Percentiles rank a stretch among this genome's conserved stretches.
Conservation (phyloP, 805 yeast genomes). For the Ogataea minuta region DNA sequence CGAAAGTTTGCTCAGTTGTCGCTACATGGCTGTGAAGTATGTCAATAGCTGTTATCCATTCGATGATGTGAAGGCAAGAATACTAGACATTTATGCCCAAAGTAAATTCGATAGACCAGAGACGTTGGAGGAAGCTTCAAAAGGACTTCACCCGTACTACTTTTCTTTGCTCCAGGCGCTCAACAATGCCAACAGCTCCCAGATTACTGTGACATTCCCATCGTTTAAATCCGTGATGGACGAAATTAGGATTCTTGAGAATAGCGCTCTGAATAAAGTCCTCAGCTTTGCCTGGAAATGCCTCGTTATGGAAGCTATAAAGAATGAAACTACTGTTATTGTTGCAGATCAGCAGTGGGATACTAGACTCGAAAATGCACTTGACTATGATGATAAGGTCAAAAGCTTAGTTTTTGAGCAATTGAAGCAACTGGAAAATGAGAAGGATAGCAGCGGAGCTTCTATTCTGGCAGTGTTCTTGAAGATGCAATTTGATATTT, state of each 20-base stretch:
- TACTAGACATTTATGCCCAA: slow-evolving; percentile 62
- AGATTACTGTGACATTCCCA: slow-evolving; percentile 52
- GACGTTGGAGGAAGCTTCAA: slow-evolving; percentile 72
- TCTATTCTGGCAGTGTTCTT: slow-evolving; percentile 1
- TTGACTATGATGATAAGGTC: slow-evolving; percentile 59
- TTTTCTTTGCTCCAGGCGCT: slow-evolving; percentile 49
- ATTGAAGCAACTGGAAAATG: slow-evolving; percentile 8
- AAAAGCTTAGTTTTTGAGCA: slow-evolving; percentile 28
- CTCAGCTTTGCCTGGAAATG: slow-evolving; percentile 55
- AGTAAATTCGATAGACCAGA: slow-evolving; percentile 59
- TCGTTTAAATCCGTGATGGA: slow-evolving; percentile 41
- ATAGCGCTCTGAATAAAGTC: slow-evolving; percentile 35
- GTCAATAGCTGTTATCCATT: slow-evolving; percentile 65
- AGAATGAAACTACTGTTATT: slow-evolving; percentile 51
- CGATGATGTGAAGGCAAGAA: slow-evolving; percentile 62
- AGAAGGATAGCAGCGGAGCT: neutral
- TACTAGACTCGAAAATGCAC: slow-evolving; percentile 62
- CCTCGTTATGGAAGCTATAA: slow-evolving; percentile 62
- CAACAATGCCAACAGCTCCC: slow-evolving; percentile 6
- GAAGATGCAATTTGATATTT: slow-evolving; percentile 15
- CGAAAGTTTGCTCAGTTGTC: slow-evolving; percentile 41
- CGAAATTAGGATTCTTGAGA: slow-evolving; percentile 28
- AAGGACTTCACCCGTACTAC: slow-evolving; percentile 85
- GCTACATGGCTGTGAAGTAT: slow-evolving; percentile 65
- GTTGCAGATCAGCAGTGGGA: slow-evolving; percentile 75